Base-by-base conservation (phyloP, 75 land plant species). In the Selaginella moellendorffii region DNA sequence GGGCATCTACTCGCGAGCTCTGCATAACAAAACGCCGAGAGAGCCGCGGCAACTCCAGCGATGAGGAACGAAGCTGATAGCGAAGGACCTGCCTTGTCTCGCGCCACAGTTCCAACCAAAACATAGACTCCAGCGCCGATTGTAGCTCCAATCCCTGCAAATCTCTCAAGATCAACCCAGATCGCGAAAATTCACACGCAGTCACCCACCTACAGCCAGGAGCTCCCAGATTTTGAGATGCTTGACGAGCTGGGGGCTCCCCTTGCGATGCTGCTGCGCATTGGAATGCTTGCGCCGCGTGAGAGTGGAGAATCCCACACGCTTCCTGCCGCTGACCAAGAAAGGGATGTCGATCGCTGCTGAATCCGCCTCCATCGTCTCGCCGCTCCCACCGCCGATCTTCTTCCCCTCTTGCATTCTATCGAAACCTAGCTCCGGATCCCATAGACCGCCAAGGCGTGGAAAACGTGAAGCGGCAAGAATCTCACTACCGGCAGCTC, bases 121-220 rank as follows among this genome's bases (percentile, higher is more conserved):
- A 92, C 93, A 69, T 92, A 92, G 1, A 92, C 90, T 21, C 97
- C 97, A 74, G 97, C 97, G 26, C 97, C 97, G 46, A 92, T 92
- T 8, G 97, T 92, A 2, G 97, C 80, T 1, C 97, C 96, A 62
- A 88, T 83, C 60, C 97, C 97, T 92, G 79, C 46, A 36, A n/a
- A n/a, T n/a, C n/a, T 17, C 25, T 8, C 51, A 31, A 26, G 64
- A 63, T 5, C 30, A 58, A 63, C 1, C 29, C 20, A 27, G 8
- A 5, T 53, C 0, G 0, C 24, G 58, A 1, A 0, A 56, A 27
- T 54, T 21, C 29, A 68, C 21, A 24, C 24, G 27, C 31, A 26
- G 1, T n/a, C 46, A 31, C 71, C 28, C 30, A 87, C 91, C 91
- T 54, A 87, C 81, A n/a, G 91, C 80, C 64, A 87, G 76, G 19